A percentile compares a stretch with the other conserved stretches of the same genome.
phyloP scores from a whole-genome alignment of 768 basidiomycete genomes.

The Mycena chlorophos region DNA sequence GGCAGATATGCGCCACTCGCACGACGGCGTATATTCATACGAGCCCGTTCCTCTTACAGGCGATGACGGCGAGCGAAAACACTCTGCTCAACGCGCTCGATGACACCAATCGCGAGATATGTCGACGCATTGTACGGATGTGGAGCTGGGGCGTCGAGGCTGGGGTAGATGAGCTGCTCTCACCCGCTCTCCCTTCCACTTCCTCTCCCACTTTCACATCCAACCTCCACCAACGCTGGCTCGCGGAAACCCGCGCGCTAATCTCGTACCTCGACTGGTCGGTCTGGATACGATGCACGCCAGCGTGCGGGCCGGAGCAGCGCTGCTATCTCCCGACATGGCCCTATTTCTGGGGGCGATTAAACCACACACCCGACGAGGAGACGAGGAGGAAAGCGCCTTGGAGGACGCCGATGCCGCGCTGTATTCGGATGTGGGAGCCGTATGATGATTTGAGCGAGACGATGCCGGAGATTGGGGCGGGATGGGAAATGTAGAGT shows the following conservation, averaged over 20 bases:
- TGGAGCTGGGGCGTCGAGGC: conserved; percentile 7
- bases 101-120: conserved; percentile 15
- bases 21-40: conserved; percentile 3
- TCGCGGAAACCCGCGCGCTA: background rate
- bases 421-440: too few species aligned
- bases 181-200: too few species aligned
- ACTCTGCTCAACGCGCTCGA: conserved; percentile 1
- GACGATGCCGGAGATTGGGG: too few species aligned
- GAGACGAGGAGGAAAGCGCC: too few species aligned
- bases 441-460: too few species aligned
- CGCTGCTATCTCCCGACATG: background rate
- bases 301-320: background rate
- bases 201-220: too few species aligned
- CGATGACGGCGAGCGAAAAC: conserved; percentile 4
- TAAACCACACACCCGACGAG: too few species aligned
- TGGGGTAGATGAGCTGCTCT: conserved; percentile 4
- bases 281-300: conserved; percentile 12
- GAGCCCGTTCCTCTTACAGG: background rate
- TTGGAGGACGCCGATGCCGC: too few species aligned
- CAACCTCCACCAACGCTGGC: conserved; percentile 1
- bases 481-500: too few species aligned
- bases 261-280: conserved; percentile 15
- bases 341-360: background rate
- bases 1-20: conserved; percentile 5
- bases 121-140: conserved; percentile 8